phyloP scores from a whole-genome alignment of 768 basidiomycete species.

The Trametes elegans region DNA sequence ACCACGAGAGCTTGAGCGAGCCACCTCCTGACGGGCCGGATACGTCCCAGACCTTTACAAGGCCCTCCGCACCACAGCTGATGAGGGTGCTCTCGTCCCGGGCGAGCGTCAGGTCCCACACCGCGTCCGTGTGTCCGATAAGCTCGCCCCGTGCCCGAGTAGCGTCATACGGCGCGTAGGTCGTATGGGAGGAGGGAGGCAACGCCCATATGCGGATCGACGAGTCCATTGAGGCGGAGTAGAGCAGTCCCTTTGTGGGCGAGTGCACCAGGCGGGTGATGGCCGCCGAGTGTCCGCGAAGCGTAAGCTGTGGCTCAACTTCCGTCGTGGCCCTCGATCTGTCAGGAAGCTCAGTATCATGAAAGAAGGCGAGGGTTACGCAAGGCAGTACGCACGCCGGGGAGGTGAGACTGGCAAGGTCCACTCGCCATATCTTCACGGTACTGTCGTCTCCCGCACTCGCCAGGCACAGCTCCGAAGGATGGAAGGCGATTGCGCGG shows the following conservation, averaged over 20 bases:
- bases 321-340: constrained; percentile 78
- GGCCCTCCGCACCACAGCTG: constrained; percentile 88
- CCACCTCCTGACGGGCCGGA: constrained; percentile 62
- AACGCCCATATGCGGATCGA: constrained; percentile 91
- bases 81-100: constrained; percentile 82
- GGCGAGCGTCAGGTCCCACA: constrained; percentile 92
- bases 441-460: constrained; percentile 95
- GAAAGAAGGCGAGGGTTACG: background rate
- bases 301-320: constrained; percentile 89
- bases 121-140: constrained; percentile 91
- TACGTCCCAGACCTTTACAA: constrained; percentile 93
- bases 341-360: constrained; percentile 16
- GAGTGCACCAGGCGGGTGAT: constrained; percentile 86
- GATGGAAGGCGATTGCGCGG: constrained; percentile 87
- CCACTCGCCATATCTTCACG: constrained; percentile 94
- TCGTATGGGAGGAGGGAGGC: constrained; percentile 73
- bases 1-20: constrained; percentile 75
- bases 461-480: constrained; percentile 80
- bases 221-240: constrained; percentile 91
- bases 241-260: constrained; percentile 71
- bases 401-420: constrained; percentile 70
- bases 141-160: constrained; percentile 74
- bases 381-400: constrained; percentile 58
- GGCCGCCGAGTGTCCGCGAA: constrained; percentile 89
- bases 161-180: constrained; percentile 90